A percentile compares a stretch with the other conserved stretches of the same genome.
These are phyloP conservation scores for Passiflora organensis DNA, from an alignment of 345 rosid species.

Conservation along the genomic window DNA sequence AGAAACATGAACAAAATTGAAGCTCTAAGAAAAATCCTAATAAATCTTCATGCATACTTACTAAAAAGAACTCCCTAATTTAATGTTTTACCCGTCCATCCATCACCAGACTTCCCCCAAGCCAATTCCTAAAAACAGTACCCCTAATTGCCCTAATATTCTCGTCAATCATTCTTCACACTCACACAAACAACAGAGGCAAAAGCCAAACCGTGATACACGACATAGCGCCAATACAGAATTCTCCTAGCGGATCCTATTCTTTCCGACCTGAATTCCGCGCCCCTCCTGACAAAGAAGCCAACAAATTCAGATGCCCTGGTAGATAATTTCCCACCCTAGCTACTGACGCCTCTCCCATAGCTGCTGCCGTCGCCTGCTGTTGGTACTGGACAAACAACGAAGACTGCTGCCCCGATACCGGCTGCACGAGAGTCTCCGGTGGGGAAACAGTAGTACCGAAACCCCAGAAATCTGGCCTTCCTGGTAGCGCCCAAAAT, in stretches of 20 bases:
- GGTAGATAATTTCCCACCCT: slow-evolving; percentile 33
- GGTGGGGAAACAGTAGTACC: slow-evolving; percentile 38
- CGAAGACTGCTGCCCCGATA: slow-evolving; percentile 40
- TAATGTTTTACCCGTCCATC: background rate
- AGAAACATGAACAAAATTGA: slow-evolving; percentile 26
- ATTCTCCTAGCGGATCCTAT: slow-evolving; percentile 22
- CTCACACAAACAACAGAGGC: slow-evolving; percentile 15
- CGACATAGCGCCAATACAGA: too few relatives aligned
- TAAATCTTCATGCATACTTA: slow-evolving; percentile 29
- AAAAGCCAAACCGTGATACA: slow-evolving; percentile 21
- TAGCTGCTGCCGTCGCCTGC: slow-evolving; percentile 40
- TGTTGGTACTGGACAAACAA: slow-evolving; percentile 55
- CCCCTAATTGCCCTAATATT: slow-evolving; percentile 33
- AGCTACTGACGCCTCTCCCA: slow-evolving; percentile 76
- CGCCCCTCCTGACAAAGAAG: slow-evolving; percentile 26
- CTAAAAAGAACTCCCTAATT: slow-evolving; percentile 25
- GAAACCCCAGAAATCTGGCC: slow-evolving; percentile 89
- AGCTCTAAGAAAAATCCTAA: slow-evolving; percentile 24
- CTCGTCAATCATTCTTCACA: slow-evolving; percentile 30
- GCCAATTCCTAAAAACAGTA: slow-evolving; percentile 23
- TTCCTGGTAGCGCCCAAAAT: slow-evolving; percentile 80
- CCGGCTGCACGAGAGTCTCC: slow-evolving; percentile 59
- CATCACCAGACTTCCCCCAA: too few relatives aligned
- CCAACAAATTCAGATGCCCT: slow-evolving; percentile 30
- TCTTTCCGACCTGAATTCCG: slow-evolving; percentile 30